Conservation (phyloP, 805 yeast species). For the Metschnikowia lunata region DNA sequence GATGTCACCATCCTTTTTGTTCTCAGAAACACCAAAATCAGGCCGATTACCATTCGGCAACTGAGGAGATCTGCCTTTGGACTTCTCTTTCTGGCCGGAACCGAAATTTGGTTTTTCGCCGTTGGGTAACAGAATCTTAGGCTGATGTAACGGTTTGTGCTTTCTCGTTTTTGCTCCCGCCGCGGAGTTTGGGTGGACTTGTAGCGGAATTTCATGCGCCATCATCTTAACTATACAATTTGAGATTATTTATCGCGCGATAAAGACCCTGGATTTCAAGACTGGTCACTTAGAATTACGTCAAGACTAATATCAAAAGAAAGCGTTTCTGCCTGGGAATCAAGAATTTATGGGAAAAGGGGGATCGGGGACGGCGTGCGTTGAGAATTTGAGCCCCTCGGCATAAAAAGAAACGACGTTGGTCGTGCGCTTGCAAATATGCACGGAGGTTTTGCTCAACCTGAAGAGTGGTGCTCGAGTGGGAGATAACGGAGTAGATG, state of each 20-base stretch:
- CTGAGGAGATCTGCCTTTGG: constrained; percentile 8
- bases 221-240: constrained; percentile 12
- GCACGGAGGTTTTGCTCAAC: no score
- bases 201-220: constrained; percentile 31
- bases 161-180: constrained; percentile 14
- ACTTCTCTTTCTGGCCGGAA: constrained; percentile 11
- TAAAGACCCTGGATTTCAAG: no score
- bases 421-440: no score
- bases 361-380: no score
- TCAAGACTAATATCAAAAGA: no score
- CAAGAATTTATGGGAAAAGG: no score
- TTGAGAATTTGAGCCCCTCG: no score
- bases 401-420: no score
- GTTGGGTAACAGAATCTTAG: constrained; percentile 23
- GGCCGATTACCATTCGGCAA: constrained; percentile 27
- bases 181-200: constrained; percentile 19
- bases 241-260: neutral
- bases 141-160: constrained; percentile 13
- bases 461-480: no score
- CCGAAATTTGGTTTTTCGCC: constrained; percentile 29
- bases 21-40: constrained; percentile 14
- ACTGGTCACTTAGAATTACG: no score
- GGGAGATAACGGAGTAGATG: no score
- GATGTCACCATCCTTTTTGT: constrained; percentile 3
- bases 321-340: no score